These are phyloP conservation scores for Blastobotrys serpentis DNA, from an alignment of 1,139 yeast genomes.

Conservation along the genomic window DNA sequence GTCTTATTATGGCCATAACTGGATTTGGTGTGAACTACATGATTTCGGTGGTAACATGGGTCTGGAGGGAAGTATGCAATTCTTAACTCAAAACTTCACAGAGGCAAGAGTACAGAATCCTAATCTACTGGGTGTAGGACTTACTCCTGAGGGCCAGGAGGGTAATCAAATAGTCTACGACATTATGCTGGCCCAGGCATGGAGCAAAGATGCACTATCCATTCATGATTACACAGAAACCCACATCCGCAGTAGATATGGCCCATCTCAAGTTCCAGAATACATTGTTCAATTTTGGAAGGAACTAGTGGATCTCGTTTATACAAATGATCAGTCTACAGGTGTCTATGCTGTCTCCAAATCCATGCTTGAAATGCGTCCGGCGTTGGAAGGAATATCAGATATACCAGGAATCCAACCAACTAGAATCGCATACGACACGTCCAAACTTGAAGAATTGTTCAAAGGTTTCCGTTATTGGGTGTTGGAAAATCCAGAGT, in stretches of 20 bases:
- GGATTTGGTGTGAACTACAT: constrained; percentile 25
- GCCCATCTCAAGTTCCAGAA: constrained; percentile 16
- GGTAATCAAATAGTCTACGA: constrained; percentile 26
- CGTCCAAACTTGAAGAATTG: constrained; percentile 16
- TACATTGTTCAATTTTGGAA: constrained; percentile 19
- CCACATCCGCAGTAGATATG: constrained; percentile 20
- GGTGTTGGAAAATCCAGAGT: constrained; percentile 13
- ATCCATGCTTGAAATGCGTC: constrained; percentile 19
- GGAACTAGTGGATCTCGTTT: constrained; percentile 19
- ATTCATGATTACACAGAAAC: constrained; percentile 16
- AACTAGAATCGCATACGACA: constrained; percentile 18
- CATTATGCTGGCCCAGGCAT: constrained; percentile 23
- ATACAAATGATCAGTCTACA: constrained; percentile 19
- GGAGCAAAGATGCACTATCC: constrained; percentile 20
- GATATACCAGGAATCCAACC: constrained; percentile 19
- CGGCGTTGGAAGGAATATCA: constrained; percentile 19
- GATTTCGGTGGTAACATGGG: constrained; percentile 26
- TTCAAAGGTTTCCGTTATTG: constrained; percentile 17
- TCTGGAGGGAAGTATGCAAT: constrained; percentile 22
- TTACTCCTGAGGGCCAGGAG: constrained; percentile 25
- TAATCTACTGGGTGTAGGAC: constrained; percentile 21
- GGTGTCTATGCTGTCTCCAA: constrained; percentile 22
- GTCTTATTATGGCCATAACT: constrained; percentile 24
- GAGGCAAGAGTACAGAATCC: constrained; percentile 17
- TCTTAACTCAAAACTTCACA: constrained; percentile 21